These are phyloP conservation scores for Pugionium dolabratum DNA, from an alignment of 345 rosid species.

Conservation along the genomic window DNA sequence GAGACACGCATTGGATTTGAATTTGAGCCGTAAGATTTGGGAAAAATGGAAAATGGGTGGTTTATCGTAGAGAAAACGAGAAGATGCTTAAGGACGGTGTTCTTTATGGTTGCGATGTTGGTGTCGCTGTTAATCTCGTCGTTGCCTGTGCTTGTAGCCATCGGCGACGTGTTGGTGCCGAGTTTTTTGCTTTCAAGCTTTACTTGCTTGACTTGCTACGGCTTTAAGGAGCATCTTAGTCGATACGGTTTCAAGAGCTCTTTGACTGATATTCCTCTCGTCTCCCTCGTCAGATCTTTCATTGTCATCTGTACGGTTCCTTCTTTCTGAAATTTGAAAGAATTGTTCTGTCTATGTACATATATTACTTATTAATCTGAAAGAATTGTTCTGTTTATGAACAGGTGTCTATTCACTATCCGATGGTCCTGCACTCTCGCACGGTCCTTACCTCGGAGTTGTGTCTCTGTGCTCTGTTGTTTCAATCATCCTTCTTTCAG, in stretches of 20 bases:
- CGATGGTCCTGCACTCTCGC: conserved; percentile 74
- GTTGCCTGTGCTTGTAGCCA: conserved; percentile 77
- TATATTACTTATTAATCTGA: too few relatives aligned
- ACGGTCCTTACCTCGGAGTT: conserved; percentile 89
- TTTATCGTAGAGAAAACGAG: conserved; percentile 62
- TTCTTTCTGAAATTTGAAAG: background rate
- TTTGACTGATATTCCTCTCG: conserved; percentile 77
- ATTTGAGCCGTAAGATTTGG: background rate
- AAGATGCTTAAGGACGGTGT: conserved; percentile 67
- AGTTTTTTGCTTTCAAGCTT: conserved; percentile 71
- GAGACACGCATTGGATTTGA: too few relatives aligned
- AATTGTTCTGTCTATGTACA: background rate
- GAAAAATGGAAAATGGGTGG: conserved; percentile 45
- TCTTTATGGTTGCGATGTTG: conserved; percentile 92
- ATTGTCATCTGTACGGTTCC: conserved; percentile 63
- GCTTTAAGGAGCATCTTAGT: conserved; percentile 59
- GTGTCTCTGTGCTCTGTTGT: conserved; percentile 70
- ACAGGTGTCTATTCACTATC: conserved; percentile 86
- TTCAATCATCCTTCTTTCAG: conserved; percentile 70
- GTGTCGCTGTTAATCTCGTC: conserved; percentile 78
- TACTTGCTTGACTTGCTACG: conserved; percentile 68
- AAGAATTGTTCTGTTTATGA: background rate
- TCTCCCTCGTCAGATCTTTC: conserved; percentile 82
- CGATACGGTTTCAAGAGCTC: conserved; percentile 77
- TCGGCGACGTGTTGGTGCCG: conserved; percentile 67